Evolutionary conservation across 345 rosid species (phyloP).

Genomic region (Camelina sativa): DNA sequence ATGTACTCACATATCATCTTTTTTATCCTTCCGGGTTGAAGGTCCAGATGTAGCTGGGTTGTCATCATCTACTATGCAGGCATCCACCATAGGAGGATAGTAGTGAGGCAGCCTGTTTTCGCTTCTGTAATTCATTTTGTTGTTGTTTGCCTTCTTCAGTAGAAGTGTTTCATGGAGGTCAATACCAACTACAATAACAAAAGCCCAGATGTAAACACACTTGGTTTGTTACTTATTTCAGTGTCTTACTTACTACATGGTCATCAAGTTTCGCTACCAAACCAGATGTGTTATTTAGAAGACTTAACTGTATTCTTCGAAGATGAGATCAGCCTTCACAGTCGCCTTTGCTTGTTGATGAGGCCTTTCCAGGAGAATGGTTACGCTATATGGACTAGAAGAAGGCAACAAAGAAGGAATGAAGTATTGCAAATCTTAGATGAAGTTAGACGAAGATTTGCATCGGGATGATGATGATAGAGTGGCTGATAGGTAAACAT

Average conservation of each 20-base stretch:
- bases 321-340: constrained; percentile 79
- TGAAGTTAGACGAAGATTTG: constrained; percentile 1
- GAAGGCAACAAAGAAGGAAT: not conserved
- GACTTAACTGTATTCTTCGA: constrained; percentile 82
- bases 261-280: constrained; percentile 20
- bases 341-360: constrained; percentile 60
- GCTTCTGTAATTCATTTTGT: constrained; percentile 36
- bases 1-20: constrained; percentile 34
- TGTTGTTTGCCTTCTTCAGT: constrained; percentile 51
- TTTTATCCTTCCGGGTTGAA: constrained; percentile 31
- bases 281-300: constrained; percentile 7
- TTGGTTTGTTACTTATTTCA: not conserved
- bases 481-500: constrained; percentile 32
- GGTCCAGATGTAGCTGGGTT: constrained; percentile 42
- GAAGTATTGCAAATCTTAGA: not conserved
- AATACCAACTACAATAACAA: constrained; percentile 65
- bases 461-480: not conserved
- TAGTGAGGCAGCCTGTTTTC: constrained; percentile 49
- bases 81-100: constrained; percentile 50
- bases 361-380: constrained; percentile 56
- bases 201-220: not conserved
- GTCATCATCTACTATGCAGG: constrained; percentile 50
- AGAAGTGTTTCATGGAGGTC: constrained; percentile 72
- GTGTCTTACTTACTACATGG: constrained; percentile 9
- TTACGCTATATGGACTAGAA: constrained; percentile 77